Conservation (phyloP, 2,329 filamentous ascomycete genomes). For the Fusarium sp. region DNA sequence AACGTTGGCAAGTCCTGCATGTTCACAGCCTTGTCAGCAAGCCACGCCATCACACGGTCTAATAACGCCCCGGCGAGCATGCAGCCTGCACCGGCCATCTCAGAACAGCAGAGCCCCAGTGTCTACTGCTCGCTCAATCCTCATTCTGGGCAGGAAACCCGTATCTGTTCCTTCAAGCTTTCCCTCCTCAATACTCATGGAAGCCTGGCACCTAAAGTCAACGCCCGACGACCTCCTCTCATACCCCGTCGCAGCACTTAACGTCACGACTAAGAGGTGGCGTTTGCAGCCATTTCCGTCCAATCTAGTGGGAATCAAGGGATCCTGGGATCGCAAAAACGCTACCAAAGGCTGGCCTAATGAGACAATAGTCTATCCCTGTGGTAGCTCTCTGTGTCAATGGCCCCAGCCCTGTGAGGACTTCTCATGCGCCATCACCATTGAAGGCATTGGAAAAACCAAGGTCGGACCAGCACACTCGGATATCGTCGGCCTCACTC, state of each 20-base stretch:
- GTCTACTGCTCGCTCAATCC: background rate
- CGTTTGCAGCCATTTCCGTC: background rate
- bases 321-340: background rate
- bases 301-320: background rate
- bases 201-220: background rate
- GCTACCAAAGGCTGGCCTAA: background rate
- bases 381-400: background rate
- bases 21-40: background rate
- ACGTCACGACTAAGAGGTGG: slow-evolving; percentile 1
- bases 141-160: background rate
- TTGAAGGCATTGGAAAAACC: background rate
- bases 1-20: background rate
- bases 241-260: slow-evolving; percentile 5
- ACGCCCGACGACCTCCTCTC: background rate
- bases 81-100: background rate
- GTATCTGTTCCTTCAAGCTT: background rate
- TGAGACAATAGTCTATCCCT: background rate
- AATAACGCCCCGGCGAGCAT: background rate
- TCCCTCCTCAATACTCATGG: background rate
- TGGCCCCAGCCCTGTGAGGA: background rate
- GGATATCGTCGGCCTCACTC: background rate
- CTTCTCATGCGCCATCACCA: slow-evolving; percentile 1
- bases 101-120: background rate
- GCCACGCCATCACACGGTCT: background rate
- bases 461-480: slow-evolving; percentile 1